phyloP scores from a whole-genome alignment of 2,329 filamentous ascomycete genomes.

The Chrysoporthe austroafricana region DNA sequence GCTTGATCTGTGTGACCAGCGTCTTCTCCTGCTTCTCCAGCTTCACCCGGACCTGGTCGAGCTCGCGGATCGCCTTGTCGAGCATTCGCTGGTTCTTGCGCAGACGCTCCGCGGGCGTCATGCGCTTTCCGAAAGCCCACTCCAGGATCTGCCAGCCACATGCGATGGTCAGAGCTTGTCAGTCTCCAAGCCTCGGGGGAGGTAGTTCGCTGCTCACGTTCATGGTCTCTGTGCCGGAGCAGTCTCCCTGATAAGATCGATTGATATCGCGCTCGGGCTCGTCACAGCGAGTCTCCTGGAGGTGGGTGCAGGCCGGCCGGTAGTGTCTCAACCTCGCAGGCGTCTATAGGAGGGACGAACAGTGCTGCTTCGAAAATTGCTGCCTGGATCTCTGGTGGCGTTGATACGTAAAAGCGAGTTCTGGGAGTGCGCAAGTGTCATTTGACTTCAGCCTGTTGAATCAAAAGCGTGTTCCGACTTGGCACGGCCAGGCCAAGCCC shows the following conservation, averaged over 20 bases:
- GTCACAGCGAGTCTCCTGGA: not conserved
- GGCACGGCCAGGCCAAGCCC: not conserved
- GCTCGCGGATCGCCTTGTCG: constrained; percentile 94
- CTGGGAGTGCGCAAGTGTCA: not conserved
- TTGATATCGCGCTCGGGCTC: constrained; percentile 17
- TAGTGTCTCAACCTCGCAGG: not conserved
- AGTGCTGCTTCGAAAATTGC: not conserved
- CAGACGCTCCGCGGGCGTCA: constrained; percentile 91
- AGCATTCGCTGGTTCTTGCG: constrained; percentile 95
- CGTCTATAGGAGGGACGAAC: not conserved
- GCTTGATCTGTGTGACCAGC: constrained; percentile 93
- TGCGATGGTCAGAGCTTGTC: constrained; percentile 32
- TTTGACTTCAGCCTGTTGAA: constrained; percentile 5
- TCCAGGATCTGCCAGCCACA: constrained; percentile 76
- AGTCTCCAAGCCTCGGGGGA: not conserved
- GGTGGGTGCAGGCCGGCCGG: not conserved
- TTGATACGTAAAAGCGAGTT: not conserved
- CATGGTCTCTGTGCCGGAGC: constrained; percentile 45
- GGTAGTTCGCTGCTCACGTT: constrained; percentile 49
- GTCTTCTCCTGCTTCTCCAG: constrained; percentile 99
- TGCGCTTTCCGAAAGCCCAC: constrained; percentile 99
- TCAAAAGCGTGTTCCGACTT: not conserved
- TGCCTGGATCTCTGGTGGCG: not conserved
- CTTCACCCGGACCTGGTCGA: constrained; percentile 93
- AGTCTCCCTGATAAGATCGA: constrained; percentile 15